Evolutionary conservation across 805 yeast species (phyloP).

Genomic region (Kluyveromyces lactis): DNA sequence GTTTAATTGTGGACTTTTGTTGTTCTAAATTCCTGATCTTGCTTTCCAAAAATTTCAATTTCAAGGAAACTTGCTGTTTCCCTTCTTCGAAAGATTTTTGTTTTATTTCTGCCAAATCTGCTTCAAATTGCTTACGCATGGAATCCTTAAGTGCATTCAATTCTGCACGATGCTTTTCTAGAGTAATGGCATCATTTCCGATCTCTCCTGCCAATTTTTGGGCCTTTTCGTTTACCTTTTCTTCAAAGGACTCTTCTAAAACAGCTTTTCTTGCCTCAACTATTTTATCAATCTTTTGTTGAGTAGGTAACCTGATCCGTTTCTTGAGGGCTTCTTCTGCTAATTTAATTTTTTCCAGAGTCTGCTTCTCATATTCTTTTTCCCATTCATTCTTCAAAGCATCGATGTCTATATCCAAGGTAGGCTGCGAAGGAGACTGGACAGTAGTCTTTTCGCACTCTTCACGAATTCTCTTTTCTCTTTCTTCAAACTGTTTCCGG

Average conservation of each 20-base stretch:
- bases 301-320: conserved; percentile 38
- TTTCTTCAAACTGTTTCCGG: conserved; percentile 15
- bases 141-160: conserved; percentile 19
- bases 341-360: conserved; percentile 28
- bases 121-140: conserved; percentile 13
- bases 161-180: conserved; percentile 10
- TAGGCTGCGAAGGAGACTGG: neutral
- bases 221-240: conserved; percentile 13
- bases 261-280: conserved; percentile 34
- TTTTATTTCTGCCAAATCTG: conserved; percentile 11
- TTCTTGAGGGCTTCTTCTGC: conserved; percentile 40
- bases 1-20: conserved; percentile 15
- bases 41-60: conserved; percentile 23
- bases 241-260: conserved; percentile 18
- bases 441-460: neutral
- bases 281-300: conserved; percentile 51
- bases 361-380: conserved; percentile 27
- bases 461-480: conserved; percentile 5
- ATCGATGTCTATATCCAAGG: conserved; percentile 9
- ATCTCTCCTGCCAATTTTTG: conserved; percentile 6
- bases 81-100: conserved; percentile 28
- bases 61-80: conserved; percentile 25
- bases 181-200: conserved; percentile 4
- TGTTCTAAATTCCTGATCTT: conserved; percentile 25
- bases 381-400: conserved; percentile 30